These are phyloP conservation scores for Trapa incisa DNA, from an alignment of 345 rosid species.

Conservation along the genomic window DNA sequence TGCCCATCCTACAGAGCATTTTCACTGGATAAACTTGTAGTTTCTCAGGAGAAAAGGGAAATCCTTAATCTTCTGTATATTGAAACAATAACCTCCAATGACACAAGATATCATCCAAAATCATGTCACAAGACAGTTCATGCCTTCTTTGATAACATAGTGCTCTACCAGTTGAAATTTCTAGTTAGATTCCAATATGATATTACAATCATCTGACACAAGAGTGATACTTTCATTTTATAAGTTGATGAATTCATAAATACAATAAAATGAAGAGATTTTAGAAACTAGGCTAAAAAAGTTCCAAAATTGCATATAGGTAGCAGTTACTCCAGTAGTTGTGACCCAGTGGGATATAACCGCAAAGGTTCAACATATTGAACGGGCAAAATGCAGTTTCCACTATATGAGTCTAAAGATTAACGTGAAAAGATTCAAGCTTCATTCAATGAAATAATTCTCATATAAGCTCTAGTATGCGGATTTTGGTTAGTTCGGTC, in stretches of 20 bases:
- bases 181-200: neutral
- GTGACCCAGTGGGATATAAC: neutral
- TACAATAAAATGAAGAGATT: neutral
- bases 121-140: neutral
- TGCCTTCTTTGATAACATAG: neutral
- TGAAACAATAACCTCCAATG: conserved; percentile 2
- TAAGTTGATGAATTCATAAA: no score
- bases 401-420: neutral
- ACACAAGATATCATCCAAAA: neutral
- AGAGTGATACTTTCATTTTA: no score
- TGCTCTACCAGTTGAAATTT: neutral
- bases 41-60: conserved; percentile 42
- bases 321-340: neutral
- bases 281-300: neutral
- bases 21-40: conserved; percentile 37
- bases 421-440: neutral
- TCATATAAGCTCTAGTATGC: conserved; percentile 28
- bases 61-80: conserved; percentile 37
- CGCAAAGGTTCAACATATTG: neutral
- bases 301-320: neutral
- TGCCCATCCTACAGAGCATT: conserved; percentile 58
- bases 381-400: neutral
- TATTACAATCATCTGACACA: neutral
- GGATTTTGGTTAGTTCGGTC: conserved; percentile 33
- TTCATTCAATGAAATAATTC: neutral